Evolutionary conservation across 2,329 filamentous ascomycete species (phyloP).

Genomic region (Mariannaea elegans): DNA sequence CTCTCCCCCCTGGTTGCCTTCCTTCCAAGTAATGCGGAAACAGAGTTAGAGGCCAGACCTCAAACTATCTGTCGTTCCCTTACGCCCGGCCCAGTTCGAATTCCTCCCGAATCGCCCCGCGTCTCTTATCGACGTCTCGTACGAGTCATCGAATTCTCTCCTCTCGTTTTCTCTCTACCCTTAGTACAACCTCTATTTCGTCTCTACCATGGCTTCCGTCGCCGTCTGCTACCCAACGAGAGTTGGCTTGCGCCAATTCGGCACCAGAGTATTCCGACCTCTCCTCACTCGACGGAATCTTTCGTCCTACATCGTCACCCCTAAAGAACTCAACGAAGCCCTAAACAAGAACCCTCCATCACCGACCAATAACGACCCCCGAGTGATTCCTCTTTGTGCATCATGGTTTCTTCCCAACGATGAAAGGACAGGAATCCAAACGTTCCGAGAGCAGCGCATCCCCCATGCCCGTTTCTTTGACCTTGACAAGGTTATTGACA

Average conservation of each 20-base stretch:
- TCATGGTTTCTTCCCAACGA: slow-evolving; percentile 98
- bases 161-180: slow-evolving; percentile 14
- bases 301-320: slow-evolving; percentile 86
- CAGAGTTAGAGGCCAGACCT: slow-evolving; percentile 34
- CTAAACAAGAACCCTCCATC: slow-evolving; percentile 84
- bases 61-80: slow-evolving; percentile 26
- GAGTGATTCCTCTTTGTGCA: slow-evolving; percentile 89
- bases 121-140: slow-evolving; percentile 37
- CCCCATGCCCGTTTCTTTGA: slow-evolving; percentile 96
- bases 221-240: slow-evolving; percentile 54
- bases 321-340: slow-evolving; percentile 81
- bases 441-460: slow-evolving; percentile 84
- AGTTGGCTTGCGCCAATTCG: slow-evolving; percentile 50
- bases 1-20: slow-evolving; percentile 19
- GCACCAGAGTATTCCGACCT: slow-evolving; percentile 44
- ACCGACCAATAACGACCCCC: slow-evolving; percentile 81
- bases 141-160: slow-evolving; percentile 27
- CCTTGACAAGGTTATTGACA: slow-evolving; percentile 89
- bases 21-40: slow-evolving; percentile 35
- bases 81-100: slow-evolving; percentile 13
- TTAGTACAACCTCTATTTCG: slow-evolving; percentile 19
- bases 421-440: slow-evolving; percentile 79
- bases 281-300: slow-evolving; percentile 55
- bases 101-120: slow-evolving; percentile 18
- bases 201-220: slow-evolving; percentile 52